Percentiles rank a stretch among this genome's conserved stretches.
Evolutionary conservation across 805 yeast species (phyloP).

Genomic region (Wickerhamiella australiensis): DNA sequence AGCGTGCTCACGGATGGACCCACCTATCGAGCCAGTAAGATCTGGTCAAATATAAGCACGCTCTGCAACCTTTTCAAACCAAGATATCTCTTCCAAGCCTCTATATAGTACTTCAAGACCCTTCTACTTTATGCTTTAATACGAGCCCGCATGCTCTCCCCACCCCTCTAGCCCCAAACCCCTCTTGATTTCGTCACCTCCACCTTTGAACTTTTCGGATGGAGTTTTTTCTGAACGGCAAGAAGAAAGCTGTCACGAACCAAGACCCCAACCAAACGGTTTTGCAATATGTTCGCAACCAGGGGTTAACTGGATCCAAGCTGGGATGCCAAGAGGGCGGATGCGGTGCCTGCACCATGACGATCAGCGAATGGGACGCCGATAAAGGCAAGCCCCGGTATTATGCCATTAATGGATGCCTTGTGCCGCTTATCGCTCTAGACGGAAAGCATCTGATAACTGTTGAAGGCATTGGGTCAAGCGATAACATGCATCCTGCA

Average conservation of each 20-base stretch:
- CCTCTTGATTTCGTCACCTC: background rate
- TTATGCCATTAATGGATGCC: conserved; percentile 37
- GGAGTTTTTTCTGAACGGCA: conserved; percentile 34
- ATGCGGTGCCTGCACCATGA: conserved; percentile 41
- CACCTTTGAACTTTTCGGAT: conserved; percentile 13
- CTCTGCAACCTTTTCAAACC: too few species aligned
- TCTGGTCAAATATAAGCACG: background rate
- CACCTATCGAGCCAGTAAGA: too few species aligned
- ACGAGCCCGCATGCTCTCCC: too few species aligned
- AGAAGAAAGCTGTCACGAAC: conserved; percentile 27
- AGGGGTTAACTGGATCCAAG: conserved; percentile 35
- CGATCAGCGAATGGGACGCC: conserved; percentile 30
- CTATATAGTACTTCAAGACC: too few species aligned
- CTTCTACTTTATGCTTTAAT: too few species aligned
- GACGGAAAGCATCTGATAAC: conserved; percentile 39
- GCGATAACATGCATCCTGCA: conserved; percentile 36
- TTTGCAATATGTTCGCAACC: conserved; percentile 33
- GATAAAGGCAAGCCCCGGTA: conserved; percentile 24
- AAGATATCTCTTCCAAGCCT: background rate
- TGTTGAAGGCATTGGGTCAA: conserved; percentile 37
- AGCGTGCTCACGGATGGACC: too few species aligned
- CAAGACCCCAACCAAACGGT: conserved; percentile 36
- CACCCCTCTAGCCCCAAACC: background rate
- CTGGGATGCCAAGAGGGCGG: conserved; percentile 42
- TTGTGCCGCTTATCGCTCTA: conserved; percentile 35